Base-by-base conservation (phyloP, 2,329 filamentous ascomycete species). In the Cladosporium sp. region DNA sequence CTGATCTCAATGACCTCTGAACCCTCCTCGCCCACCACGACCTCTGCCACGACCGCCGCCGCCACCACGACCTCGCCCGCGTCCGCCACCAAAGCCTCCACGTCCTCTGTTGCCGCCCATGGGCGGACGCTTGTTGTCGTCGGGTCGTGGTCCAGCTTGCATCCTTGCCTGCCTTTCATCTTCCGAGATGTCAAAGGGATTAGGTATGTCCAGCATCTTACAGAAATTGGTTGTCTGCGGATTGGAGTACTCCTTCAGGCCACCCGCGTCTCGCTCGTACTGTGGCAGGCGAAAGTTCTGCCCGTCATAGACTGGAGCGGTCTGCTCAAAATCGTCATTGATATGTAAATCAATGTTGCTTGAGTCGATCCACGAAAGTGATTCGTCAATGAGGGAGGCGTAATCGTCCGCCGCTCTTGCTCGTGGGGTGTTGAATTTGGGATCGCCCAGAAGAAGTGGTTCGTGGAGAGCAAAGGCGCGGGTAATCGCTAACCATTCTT, bases 401-500 rank as follows among this genome's bases (percentile, higher is more conserved):
- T 96, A 96, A 52, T 82, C 75, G 2, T 79, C 82, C 60, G 69
- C 64, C n/a, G 60, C 59, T 40, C 71, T 95, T 85, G 19, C 89
- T 12, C 50, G 60, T 7, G 1, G 76, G 0, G 82, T 74, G 39
- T 74, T 73, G 1, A 82, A 80, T 7, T 75, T 70, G 5, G 78
- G 79, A 63, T 88, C 79, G 59, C 90, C 89, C 38, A 93, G 76
- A 1, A 77, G 74, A 1, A 94, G 79, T 30, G 73, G 68, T 43
- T 78, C 67, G 40, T 84, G 80, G 3, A 78, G 67, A 40, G 89
- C 84, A 69, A 97, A 95, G 7, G 86, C 88, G 42, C 93, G 88
- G 12, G 88, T 92, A 63, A 99, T 97, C 42, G 94, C 89, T 7
- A 99, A 85, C 93, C 93, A 99, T 76, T 99, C 94, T 11, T 87